Percentiles rank a stretch among this genome's conserved stretches.
Conservation (phyloP, 371 early-diverging fungal species). For the Blakeslea trispora region DNA sequence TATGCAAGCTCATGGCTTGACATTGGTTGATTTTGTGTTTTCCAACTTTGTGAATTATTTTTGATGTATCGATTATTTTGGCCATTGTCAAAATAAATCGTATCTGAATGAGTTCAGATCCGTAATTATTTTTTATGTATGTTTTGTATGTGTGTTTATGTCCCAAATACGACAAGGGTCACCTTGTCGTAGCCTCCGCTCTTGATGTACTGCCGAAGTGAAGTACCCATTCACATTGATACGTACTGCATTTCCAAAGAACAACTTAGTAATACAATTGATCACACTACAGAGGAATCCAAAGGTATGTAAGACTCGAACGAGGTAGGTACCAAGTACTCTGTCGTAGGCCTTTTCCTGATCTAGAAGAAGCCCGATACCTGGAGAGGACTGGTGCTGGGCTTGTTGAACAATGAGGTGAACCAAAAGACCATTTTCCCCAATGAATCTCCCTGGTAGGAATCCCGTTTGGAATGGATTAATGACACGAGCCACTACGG, state of each 20-base stretch:
- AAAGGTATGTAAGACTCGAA: not conserved
- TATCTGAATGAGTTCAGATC: too few species aligned
- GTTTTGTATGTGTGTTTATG: too few species aligned
- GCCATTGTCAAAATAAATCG: too few species aligned
- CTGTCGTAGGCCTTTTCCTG: too few species aligned
- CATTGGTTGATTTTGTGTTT: too few species aligned
- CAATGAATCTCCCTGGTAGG: not conserved
- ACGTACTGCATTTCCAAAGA: not conserved
- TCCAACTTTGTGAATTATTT: too few species aligned
- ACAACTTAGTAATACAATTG: constrained; percentile 3
- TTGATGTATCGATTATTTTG: too few species aligned
- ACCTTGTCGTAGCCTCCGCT: constrained; percentile 13
- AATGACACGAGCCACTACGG: not conserved
- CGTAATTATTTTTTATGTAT: too few species aligned
- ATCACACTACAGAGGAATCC: not conserved
- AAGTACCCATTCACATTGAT: constrained; percentile 8
- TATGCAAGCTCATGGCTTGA: too few species aligned
- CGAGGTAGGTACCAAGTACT: constrained; percentile 6
- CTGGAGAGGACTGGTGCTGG: too few species aligned
- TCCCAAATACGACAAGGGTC: not conserved
- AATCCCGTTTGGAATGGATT: constrained; percentile 1
- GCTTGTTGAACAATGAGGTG: too few species aligned
- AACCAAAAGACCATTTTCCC: constrained; percentile 9
- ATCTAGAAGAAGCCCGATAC: too few species aligned
- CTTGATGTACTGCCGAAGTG: not conserved